Evolutionary conservation across 2,329 filamentous ascomycete species (phyloP).

Genomic region (Penicillium sp.): DNA sequence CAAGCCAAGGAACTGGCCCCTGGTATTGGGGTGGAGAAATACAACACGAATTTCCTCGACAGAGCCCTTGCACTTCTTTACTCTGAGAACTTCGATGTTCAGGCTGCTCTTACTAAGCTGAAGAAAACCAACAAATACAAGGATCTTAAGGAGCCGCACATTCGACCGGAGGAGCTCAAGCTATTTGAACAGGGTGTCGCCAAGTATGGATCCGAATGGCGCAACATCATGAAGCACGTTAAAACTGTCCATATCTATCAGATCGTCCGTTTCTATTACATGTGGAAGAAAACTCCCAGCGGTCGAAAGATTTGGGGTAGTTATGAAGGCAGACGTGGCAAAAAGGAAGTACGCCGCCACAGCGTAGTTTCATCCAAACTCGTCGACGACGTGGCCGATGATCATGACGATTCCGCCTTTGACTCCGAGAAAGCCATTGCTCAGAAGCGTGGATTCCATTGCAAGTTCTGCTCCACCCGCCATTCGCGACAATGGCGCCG

Average conservation of each 20-base stretch:
- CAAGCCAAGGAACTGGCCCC: constrained; percentile 64
- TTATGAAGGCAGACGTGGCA: constrained; percentile 81
- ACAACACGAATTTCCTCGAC: constrained; percentile 83
- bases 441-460: constrained; percentile 81
- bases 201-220: constrained; percentile 88
- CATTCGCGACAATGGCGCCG: constrained; percentile 86
- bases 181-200: constrained; percentile 88
- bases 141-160: constrained; percentile 78
- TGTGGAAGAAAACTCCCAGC: constrained; percentile 91
- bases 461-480: constrained; percentile 85
- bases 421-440: constrained; percentile 78
- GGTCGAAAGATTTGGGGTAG: constrained; percentile 88
- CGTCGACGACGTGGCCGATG: constrained; percentile 88
- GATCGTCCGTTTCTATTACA: constrained; percentile 91
- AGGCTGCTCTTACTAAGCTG: constrained; percentile 68
- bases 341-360: constrained; percentile 70
- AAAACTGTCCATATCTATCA: constrained; percentile 71
- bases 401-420: constrained; percentile 92
- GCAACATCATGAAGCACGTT: constrained; percentile 78
- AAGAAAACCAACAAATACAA: constrained; percentile 64
- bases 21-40: constrained; percentile 67
- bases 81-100: constrained; percentile 66
- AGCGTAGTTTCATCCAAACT: constrained; percentile 67
- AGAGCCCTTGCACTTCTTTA: constrained; percentile 74
- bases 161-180: constrained; percentile 75